Evolutionary conservation across 441 rosid genomes (phyloP).

Genomic region (Bruguiera hainesii): DNA sequence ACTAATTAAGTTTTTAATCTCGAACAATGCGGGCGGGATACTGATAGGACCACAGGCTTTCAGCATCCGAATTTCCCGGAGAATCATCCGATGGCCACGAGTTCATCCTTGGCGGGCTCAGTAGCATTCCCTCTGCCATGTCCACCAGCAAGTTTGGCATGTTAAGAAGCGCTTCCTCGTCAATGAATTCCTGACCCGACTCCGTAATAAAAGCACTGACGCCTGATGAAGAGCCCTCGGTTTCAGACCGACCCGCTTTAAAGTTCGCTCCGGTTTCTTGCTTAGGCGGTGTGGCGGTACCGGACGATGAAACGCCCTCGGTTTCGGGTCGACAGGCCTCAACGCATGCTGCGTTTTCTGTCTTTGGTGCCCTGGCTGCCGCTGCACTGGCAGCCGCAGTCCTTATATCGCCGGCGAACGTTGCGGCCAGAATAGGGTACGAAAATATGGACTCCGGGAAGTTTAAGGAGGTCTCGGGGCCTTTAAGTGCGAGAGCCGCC

Average conservation of each 20-base stretch:
- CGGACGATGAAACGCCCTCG: background rate
- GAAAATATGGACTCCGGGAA: slow-evolving; percentile 40
- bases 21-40: background rate
- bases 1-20: too few relatives aligned
- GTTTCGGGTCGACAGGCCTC: slow-evolving; percentile 3
- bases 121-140: slow-evolving; percentile 47
- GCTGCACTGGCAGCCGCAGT: slow-evolving; percentile 50
- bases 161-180: slow-evolving; percentile 37
- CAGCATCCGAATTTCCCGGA: slow-evolving; percentile 35
- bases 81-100: slow-evolving; percentile 35
- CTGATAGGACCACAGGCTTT: slow-evolving; percentile 35
- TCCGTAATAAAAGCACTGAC: background rate
- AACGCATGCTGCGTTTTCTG: slow-evolving; percentile 3
- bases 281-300: background rate
- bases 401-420: slow-evolving; percentile 44
- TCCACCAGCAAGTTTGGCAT: slow-evolving; percentile 46
- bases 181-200: slow-evolving; percentile 20
- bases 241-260: slow-evolving; percentile 6
- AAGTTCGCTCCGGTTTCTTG: slow-evolving; percentile 5
- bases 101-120: slow-evolving; percentile 40
- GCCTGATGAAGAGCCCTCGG: background rate
- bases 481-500: slow-evolving; percentile 60
- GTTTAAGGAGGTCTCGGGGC: slow-evolving; percentile 43
- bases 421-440: slow-evolving; percentile 48
- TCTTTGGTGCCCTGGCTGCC: slow-evolving; percentile 1